phyloP scores from a whole-genome alignment of 768 basidiomycete genomes.

The Suillus weaverae region DNA sequence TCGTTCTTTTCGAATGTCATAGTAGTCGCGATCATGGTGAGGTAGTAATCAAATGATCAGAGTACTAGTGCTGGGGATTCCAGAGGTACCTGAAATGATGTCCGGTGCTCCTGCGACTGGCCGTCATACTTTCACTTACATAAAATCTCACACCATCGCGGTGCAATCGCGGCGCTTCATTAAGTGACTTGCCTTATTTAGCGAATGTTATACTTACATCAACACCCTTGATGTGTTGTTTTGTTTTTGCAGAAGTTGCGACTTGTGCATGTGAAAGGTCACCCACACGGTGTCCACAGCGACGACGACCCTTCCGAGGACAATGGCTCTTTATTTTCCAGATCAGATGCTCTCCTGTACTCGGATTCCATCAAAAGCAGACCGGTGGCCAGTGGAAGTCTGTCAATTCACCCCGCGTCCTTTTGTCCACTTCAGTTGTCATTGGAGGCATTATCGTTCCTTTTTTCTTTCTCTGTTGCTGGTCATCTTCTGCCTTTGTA shows the following conservation, averaged over 20 bases:
- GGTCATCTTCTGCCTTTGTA: slow-evolving; percentile 16
- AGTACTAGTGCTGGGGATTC: too few species aligned
- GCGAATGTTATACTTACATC: slow-evolving; percentile 16
- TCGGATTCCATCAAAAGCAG: neutral
- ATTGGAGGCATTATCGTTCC: neutral
- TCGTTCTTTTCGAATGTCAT: neutral
- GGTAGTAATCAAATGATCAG: neutral
- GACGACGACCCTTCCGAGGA: slow-evolving; percentile 12
- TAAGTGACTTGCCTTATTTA: slow-evolving; percentile 17
- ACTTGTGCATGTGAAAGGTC: slow-evolving; percentile 4
- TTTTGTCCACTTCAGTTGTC: slow-evolving; percentile 4
- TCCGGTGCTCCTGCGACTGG: too few species aligned
- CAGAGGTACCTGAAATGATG: too few species aligned
- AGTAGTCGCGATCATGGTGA: too few species aligned
- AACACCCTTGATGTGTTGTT: too few species aligned
- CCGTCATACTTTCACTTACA: too few species aligned
- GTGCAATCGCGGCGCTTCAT: neutral
- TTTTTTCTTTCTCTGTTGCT: slow-evolving; percentile 20
- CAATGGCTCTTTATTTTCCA: slow-evolving; percentile 30
- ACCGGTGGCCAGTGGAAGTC: neutral
- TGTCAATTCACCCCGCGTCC: neutral
- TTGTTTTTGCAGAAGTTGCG: neutral
- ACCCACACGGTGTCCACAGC: slow-evolving; percentile 10
- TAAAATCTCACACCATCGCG: neutral
- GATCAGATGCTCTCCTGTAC: neutral